Base-by-base conservation (phyloP, 2,329 filamentous ascomycete species). In the Claviceps purpurea region DNA sequence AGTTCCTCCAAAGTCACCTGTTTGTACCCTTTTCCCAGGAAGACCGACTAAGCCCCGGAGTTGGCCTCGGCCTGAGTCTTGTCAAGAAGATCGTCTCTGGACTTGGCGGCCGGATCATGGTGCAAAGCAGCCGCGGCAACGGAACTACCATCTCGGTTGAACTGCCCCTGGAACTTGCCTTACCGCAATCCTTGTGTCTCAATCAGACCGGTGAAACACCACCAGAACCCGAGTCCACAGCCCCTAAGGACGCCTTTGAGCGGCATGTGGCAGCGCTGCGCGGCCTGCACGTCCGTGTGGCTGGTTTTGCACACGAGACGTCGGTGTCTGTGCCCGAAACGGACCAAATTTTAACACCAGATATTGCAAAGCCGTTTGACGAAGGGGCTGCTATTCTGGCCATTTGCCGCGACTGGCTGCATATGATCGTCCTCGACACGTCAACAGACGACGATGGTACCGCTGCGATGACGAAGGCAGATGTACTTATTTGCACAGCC, bases 11-110 rank as follows among this genome's bases (percentile, higher is more conserved):
- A 18, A 74, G 78, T 6, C 72, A 74, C 16, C 63, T 86, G 0
- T 87, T 82, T 60, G 78, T 74, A 0, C 79, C 82, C 0, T 86
- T 86, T 55, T 65, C 72, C 0, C 84, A 87, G 55, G 84, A 87
- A 58, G 74, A 85, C 47, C 65, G 70, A 0, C 62, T 87, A 1
- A 70, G 75, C 0, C 73, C 77, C 0, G 83, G 84, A 0, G 78
- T 78, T 0, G 83, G 84, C 0, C 68, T 87, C 0, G 84, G 84
- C 0, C 64, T 87, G 34, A 82, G 78, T 42, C 77, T 87, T 8
- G 82, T 87, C 2, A 73, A 75, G 20, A 68, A 71, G 49, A 77
- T 87, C 6, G 75, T 82, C 1, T 70, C 73, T 14, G 73, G 76
- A 7, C 67, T 87, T 0, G 72, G 73, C 24, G 83, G 83, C 0